Conservation (phyloP, 2,329 filamentous ascomycete species). For the Curvularia eragrostidis region DNA sequence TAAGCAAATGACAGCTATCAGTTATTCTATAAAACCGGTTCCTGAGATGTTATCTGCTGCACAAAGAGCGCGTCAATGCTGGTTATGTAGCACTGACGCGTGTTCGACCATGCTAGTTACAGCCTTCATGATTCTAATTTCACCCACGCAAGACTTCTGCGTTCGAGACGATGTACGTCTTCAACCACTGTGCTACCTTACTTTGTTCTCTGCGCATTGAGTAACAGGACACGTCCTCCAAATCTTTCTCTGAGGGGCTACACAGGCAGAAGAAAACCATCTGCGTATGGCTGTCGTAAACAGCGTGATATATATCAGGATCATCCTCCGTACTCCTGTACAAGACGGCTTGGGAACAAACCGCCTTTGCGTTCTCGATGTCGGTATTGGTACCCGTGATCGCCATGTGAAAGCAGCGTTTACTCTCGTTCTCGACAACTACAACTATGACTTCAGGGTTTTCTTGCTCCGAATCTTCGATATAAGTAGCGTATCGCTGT, state of each 20-base stretch:
- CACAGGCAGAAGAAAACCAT: conserved; percentile 8
- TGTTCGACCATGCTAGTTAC: conserved; percentile 2
- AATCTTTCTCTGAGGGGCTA: conserved; percentile 4
- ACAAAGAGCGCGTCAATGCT: conserved; percentile 3
- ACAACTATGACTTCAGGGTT: conserved; percentile 4
- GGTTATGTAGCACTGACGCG: conserved; percentile 5
- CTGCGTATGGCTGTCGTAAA: conserved; percentile 10
- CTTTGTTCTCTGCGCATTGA: conserved; percentile 2
- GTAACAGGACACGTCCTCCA: conserved; percentile 10
- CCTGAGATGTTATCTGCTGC: not conserved
- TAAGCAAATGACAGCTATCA: too few relatives aligned
- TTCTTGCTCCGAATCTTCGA: conserved; percentile 8
- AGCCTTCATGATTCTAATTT: not conserved
- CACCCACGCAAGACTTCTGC: conserved; percentile 5
- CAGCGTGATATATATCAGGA: conserved; percentile 4
- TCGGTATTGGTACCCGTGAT: conserved; percentile 10
- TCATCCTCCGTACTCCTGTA: conserved; percentile 12
- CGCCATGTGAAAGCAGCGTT: conserved; percentile 10
- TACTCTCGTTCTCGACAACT: conserved; percentile 3
- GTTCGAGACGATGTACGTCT: conserved; percentile 10
- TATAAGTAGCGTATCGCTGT: conserved; percentile 2
- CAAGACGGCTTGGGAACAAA: conserved; percentile 9
- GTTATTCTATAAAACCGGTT: too few relatives aligned
- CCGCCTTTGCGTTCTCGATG: conserved; percentile 12
- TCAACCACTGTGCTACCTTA: conserved; percentile 7